Conservation (phyloP, 768 basidiomycete species). For the Suillus hirtellus region DNA sequence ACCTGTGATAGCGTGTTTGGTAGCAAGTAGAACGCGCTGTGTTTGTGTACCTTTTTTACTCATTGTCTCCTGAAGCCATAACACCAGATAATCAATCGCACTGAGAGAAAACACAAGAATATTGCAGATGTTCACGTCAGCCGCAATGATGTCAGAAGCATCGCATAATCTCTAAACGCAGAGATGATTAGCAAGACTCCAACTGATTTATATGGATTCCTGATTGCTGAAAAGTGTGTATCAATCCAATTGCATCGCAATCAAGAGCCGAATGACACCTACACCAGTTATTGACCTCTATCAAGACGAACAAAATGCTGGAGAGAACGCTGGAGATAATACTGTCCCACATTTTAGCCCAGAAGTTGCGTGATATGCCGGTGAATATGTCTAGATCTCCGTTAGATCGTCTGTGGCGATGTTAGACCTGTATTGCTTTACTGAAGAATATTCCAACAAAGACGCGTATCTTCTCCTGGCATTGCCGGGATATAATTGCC, state of each 20-base stretch:
- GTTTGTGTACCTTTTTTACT: neutral
- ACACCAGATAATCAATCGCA: neutral
- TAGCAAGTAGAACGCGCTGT: neutral
- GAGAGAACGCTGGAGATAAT: neutral
- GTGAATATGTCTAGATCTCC: neutral
- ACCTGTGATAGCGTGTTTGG: neutral
- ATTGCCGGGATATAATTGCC: too few relatives aligned
- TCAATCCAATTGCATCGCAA: too few relatives aligned
- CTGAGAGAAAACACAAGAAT: neutral
- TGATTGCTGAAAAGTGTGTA: too few relatives aligned
- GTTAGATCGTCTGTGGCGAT: neutral
- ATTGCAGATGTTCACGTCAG: neutral
- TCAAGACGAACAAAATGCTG: neutral
- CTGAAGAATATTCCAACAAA: too few relatives aligned
- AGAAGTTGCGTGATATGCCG: too few relatives aligned
- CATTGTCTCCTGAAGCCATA: neutral
- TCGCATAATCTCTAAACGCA: too few relatives aligned
- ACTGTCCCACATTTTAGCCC: neutral
- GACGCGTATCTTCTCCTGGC: too few relatives aligned
- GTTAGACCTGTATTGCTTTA: too few relatives aligned
- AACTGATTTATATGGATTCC: too few relatives aligned
- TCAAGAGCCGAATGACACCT: neutral
- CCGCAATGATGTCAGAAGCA: too few relatives aligned
- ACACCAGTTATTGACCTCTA: constrained; percentile 1
- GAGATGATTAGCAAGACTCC: too few relatives aligned